Conservation (phyloP, 208 protist genomes). For the Acanthamoeba castellanii region DNA sequence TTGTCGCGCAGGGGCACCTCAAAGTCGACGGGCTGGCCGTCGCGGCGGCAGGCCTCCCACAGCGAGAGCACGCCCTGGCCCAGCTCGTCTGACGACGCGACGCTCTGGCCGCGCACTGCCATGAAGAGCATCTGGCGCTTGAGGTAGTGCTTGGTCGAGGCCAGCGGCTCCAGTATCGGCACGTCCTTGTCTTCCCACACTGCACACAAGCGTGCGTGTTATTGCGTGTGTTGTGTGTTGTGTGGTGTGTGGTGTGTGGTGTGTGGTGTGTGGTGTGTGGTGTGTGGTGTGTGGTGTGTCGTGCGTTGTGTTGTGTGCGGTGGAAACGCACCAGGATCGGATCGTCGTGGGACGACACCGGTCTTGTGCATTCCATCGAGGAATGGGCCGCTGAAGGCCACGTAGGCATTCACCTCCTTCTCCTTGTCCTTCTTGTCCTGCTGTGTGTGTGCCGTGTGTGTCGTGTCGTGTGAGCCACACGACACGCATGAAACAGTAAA, state of each 20-base stretch:
- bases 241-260: no score
- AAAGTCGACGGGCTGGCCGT: constrained; percentile 56
- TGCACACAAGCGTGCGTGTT: background rate
- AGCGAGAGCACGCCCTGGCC: constrained; percentile 64
- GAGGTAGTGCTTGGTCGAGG: constrained; percentile 1
- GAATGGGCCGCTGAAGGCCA: constrained; percentile 45
- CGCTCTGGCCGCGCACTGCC: constrained; percentile 46
- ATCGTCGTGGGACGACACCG: background rate
- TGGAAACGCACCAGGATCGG: background rate
- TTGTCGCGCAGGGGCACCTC: constrained; percentile 61
- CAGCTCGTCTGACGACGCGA: constrained; percentile 34
- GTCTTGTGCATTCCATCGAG: constrained; percentile 49
- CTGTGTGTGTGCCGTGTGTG: background rate
- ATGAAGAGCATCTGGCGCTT: constrained; percentile 63
- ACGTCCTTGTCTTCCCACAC: constrained; percentile 58
- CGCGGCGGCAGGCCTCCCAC: background rate
- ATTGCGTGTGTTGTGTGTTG: background rate
- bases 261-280: no score
- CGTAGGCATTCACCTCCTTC: constrained; percentile 51
- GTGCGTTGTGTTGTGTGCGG: no score
- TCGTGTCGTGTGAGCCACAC: background rate
- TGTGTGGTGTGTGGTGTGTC: no score
- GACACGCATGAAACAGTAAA: background rate
- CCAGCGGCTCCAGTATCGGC: constrained; percentile 24
- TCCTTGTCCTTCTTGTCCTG: constrained; percentile 66